Evolutionary conservation across 768 basidiomycete genomes (phyloP).

Genomic region (Serendipita sp.): DNA sequence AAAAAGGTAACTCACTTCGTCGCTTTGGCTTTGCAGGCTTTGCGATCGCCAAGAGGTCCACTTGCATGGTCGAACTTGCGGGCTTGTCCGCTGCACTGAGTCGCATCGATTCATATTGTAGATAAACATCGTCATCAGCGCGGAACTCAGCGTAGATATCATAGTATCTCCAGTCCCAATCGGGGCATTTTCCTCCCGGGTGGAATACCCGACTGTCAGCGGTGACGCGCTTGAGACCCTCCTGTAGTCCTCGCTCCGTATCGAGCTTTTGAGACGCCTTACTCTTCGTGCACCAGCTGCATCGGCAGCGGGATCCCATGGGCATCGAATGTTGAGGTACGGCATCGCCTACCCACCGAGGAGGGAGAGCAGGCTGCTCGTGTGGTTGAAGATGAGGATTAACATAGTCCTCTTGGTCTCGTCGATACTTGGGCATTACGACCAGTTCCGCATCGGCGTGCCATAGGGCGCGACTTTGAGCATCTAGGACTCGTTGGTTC

Average conservation of each 20-base stretch:
- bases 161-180: background rate
- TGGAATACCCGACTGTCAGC: background rate
- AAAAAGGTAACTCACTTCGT: background rate
- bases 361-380: background rate
- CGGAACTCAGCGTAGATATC: background rate
- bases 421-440: background rate
- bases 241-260: background rate
- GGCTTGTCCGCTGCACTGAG: background rate
- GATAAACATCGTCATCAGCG: background rate
- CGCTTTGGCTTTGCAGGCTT: constrained; percentile 1
- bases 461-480: background rate
- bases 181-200: background rate
- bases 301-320: background rate
- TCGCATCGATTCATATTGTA: background rate
- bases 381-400: background rate
- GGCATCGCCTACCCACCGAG: background rate
- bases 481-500: too few relatives aligned
- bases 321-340: background rate
- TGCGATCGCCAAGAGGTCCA: background rate
- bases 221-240: background rate
- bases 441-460: background rate
- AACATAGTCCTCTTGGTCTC: background rate
- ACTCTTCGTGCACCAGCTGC: background rate
- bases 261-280: background rate
- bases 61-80: background rate